phyloP scores from a whole-genome alignment of 78 protist genomes.

The Diacronema lutheri region DNA sequence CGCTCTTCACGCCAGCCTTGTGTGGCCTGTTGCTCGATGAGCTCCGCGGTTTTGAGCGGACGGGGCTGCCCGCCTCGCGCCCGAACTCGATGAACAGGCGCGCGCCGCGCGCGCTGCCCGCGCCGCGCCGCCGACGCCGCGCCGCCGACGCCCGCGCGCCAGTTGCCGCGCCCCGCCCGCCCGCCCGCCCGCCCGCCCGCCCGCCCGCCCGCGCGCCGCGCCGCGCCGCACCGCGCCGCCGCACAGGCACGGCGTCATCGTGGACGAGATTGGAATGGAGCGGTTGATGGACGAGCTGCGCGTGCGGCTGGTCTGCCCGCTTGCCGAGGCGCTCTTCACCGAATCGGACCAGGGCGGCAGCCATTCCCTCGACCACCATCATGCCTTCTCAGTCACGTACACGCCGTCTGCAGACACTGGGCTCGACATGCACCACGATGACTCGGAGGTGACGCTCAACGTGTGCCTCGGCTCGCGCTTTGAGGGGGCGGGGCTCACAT shows the following conservation, averaged over 20 bases:
- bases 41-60: not conserved
- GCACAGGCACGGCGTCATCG: not conserved
- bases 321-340: not conserved
- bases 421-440: constrained; percentile 8
- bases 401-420: not conserved
- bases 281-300: not conserved
- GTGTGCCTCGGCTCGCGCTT: not conserved
- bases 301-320: not conserved
- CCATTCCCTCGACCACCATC: not conserved
- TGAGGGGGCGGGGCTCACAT: not conserved
- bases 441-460: not conserved
- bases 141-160: too few species aligned
- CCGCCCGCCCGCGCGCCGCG: too few species aligned
- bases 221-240: too few species aligned
- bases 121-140: too few species aligned
- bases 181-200: too few species aligned
- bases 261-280: not conserved
- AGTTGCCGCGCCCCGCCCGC: too few species aligned
- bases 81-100: constrained; percentile 24
- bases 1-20: not conserved
- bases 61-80: not conserved
- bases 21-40: not conserved
- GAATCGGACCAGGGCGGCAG: not conserved
- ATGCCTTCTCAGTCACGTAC: not conserved
- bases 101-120: too few species aligned